Percentiles rank a stretch among this genome's conserved stretches.
Conservation (phyloP, 2,329 filamentous ascomycete species). For the Lachnellula cervina region DNA sequence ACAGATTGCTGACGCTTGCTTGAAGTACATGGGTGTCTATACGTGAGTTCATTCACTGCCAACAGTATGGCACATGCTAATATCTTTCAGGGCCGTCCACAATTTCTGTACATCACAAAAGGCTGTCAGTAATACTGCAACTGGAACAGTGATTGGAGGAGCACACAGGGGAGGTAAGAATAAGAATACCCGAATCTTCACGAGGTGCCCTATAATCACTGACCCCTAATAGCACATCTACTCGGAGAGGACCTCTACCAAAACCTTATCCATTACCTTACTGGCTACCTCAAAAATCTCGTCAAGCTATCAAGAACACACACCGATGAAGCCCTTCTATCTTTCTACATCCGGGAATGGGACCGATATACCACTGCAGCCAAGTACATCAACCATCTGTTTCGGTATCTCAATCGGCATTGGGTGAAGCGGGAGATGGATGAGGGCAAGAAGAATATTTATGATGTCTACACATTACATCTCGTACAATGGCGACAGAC, state of each 20-base stretch:
- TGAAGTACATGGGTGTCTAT: slow-evolving; percentile 90
- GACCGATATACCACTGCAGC: slow-evolving; percentile 90
- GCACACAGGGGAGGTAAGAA: slow-evolving; percentile 67
- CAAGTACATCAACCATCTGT: slow-evolving; percentile 96
- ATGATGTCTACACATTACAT: slow-evolving; percentile 96
- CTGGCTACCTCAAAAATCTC: slow-evolving; percentile 66
- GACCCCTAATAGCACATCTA: slow-evolving; percentile 65
- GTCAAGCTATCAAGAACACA: slow-evolving; percentile 70
- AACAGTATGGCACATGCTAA: slow-evolving; percentile 33
- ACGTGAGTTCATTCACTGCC: slow-evolving; percentile 51
- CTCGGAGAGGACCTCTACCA: slow-evolving; percentile 95
- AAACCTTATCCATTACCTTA: slow-evolving; percentile 82
- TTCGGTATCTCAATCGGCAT: slow-evolving; percentile 92
- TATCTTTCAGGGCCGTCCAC: slow-evolving; percentile 68
- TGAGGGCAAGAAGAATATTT: slow-evolving; percentile 96
- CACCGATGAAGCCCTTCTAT: slow-evolving; percentile 81
- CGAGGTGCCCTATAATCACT: slow-evolving; percentile 5
- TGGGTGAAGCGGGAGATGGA: slow-evolving; percentile 99
- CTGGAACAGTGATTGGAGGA: slow-evolving; percentile 39
- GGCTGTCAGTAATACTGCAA: slow-evolving; percentile 58
- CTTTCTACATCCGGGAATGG: slow-evolving; percentile 97
- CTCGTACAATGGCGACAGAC: slow-evolving; percentile 93
- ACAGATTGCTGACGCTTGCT: slow-evolving; percentile 3
- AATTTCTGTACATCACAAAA: slow-evolving; percentile 99
- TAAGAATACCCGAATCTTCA: slow-evolving; percentile 9